Evolutionary conservation across 2,329 filamentous ascomycete genomes (phyloP).

Genomic region (Lachnellula hyalina): DNA sequence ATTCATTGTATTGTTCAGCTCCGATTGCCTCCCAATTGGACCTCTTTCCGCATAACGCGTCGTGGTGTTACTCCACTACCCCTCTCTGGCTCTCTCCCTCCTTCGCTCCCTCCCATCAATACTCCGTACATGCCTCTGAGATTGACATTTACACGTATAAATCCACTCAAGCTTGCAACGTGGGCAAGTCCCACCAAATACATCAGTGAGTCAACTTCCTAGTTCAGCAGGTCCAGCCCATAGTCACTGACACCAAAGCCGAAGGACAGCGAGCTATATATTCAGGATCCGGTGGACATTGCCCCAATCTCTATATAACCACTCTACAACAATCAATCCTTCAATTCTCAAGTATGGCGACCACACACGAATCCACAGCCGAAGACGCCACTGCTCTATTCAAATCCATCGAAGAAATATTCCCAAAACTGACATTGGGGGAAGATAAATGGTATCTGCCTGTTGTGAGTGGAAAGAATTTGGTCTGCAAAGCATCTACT

Average conservation of each 20-base stretch:
- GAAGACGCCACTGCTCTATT: slow-evolving; percentile 38
- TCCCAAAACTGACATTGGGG: slow-evolving; percentile 37
- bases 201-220: neutral
- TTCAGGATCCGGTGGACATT: neutral
- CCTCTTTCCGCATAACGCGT: too few species aligned
- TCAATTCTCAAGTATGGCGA: slow-evolving; percentile 11
- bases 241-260: neutral
- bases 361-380: slow-evolving; percentile 29
- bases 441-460: slow-evolving; percentile 43
- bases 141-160: too few species aligned
- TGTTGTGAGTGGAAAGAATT: slow-evolving; percentile 27
- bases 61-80: too few species aligned
- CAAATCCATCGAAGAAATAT: slow-evolving; percentile 37
- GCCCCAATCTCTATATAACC: neutral
- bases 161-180: too few species aligned
- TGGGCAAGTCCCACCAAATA: too few species aligned
- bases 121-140: too few species aligned
- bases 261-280: neutral
- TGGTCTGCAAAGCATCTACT: neutral
- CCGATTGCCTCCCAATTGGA: too few species aligned
- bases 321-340: neutral
- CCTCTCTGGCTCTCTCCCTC: too few species aligned
- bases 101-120: too few species aligned
- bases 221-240: neutral
- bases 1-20: too few species aligned